Conservation (phyloP, 1,139 yeast genomes). For the Blastobotrys indianensis region DNA sequence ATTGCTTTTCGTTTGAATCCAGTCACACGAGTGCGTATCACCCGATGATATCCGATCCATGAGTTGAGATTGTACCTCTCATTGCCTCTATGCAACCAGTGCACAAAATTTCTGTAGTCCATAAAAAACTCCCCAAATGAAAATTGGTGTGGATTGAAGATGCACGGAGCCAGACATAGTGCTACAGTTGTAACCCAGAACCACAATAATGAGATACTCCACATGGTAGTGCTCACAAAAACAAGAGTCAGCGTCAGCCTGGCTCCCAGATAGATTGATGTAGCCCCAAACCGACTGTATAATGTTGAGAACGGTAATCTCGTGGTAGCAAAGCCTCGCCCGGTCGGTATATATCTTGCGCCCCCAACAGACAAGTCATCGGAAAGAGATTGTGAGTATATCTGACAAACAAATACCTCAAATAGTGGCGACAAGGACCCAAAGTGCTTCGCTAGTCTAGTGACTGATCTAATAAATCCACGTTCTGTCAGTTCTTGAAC, state of each 20-base stretch:
- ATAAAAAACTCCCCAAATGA: constrained; percentile 60
- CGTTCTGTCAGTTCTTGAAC: constrained; percentile 77
- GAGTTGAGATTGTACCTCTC: constrained; percentile 44
- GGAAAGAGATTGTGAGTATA: constrained; percentile 65
- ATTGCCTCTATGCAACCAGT: constrained; percentile 69
- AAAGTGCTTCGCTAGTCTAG: constrained; percentile 58
- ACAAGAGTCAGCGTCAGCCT: constrained; percentile 51
- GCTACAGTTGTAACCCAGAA: constrained; percentile 75
- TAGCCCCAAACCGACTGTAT: constrained; percentile 57
- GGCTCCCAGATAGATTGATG: constrained; percentile 63
- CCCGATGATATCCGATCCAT: constrained; percentile 56
- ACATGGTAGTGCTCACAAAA: constrained; percentile 61
- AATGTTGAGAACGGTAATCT: constrained; percentile 55
- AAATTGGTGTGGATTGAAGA: constrained; percentile 86
- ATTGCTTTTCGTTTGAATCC: constrained; percentile 51
- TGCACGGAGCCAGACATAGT: constrained; percentile 67
- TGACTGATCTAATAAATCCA: constrained; percentile 58
- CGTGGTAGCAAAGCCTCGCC: constrained; percentile 76
- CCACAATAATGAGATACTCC: constrained; percentile 78
- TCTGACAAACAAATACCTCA: constrained; percentile 83
- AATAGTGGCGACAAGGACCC: constrained; percentile 73
- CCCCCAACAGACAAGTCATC: constrained; percentile 75
- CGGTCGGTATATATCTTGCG: constrained; percentile 78
- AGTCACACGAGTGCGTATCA: constrained; percentile 53
- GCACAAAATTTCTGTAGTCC: constrained; percentile 60